Base-by-base conservation (phyloP, 2,329 filamentous ascomycete species). In the Proliferodiscus dingleyae region DNA sequence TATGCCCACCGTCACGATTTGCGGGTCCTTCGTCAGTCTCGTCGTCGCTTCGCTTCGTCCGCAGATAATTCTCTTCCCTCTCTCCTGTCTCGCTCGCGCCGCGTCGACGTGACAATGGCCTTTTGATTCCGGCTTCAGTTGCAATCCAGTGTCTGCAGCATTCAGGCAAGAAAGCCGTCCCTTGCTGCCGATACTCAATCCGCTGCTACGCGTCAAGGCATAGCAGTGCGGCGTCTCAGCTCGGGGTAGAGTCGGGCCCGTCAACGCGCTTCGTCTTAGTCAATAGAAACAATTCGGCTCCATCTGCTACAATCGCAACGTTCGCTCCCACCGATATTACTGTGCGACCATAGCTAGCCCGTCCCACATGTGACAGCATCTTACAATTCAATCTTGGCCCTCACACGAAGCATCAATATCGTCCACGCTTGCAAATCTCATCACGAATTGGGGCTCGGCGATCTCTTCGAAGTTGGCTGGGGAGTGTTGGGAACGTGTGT, bases 211-310 rank as follows among this genome's bases (percentile, higher is more conserved):
- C 28, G 28, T 30, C 28, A 6, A 15, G 28, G 8, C 10, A 30
- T 13, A 15, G 29, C n/a, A 32, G 13, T 15, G 29, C 16, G 13
- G n/a, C 28, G n/a, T 22, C 37, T 23, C 39, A 21, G 36, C 29
- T 19, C 16, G 32, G 38, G 39, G 37, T 22, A 40, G 15, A 26
- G 40, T 24, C 26, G 34, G 40, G 50, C 18, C 26, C 40, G 45
- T 49, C 51, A 51, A 52, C 45, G 50, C 7, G 37, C 41, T 41
- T 23, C 44, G n/a, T n/a, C n/a, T n/a, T n/a, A n/a, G n/a, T n/a
- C n/a, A n/a, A n/a, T n/a, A n/a, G n/a, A n/a, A n/a, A n/a, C n/a
- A 33, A 41, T 49, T 46, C 26, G 40, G 39, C 23, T 36, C 29
- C 37, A 23, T 24, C 46, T 32, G 23, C 16, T 19, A 32, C 38